Evolutionary conservation across 2,329 filamentous ascomycete genomes (phyloP).

Genomic region (Monilinia polystroma): DNA sequence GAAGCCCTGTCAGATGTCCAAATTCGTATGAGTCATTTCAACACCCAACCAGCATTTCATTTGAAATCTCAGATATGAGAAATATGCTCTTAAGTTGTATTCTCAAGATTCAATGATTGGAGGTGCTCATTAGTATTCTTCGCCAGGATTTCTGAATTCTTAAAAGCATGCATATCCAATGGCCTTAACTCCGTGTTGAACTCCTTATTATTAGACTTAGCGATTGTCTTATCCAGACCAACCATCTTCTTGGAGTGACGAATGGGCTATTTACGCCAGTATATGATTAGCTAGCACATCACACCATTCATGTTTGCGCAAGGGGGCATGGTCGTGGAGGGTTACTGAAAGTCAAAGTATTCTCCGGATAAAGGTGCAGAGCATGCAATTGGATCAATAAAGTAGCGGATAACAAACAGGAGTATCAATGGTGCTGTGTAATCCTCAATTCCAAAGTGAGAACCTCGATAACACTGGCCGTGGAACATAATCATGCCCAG

Average conservation of each 20-base stretch:
- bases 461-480: neutral
- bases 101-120: neutral
- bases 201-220: neutral
- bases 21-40: neutral
- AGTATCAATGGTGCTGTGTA: neutral
- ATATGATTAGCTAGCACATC: neutral
- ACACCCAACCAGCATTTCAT: neutral
- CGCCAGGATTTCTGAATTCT: neutral
- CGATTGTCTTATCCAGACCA: neutral
- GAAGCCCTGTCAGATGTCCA: neutral
- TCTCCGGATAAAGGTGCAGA: neutral
- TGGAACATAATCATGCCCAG: neutral
- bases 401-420: neutral
- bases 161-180: neutral
- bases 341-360: neutral
- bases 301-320: neutral
- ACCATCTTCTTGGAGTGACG: neutral
- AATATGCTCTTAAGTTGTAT: neutral
- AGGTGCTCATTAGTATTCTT: neutral
- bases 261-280: neutral
- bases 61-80: neutral
- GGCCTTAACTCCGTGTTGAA: neutral
- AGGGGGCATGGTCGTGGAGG: neutral
- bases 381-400: neutral
- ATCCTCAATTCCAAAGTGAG: neutral